Conservation (phyloP, 1,284 basidiomycete genomes). For the Cystobasidium slooffiae region DNA sequence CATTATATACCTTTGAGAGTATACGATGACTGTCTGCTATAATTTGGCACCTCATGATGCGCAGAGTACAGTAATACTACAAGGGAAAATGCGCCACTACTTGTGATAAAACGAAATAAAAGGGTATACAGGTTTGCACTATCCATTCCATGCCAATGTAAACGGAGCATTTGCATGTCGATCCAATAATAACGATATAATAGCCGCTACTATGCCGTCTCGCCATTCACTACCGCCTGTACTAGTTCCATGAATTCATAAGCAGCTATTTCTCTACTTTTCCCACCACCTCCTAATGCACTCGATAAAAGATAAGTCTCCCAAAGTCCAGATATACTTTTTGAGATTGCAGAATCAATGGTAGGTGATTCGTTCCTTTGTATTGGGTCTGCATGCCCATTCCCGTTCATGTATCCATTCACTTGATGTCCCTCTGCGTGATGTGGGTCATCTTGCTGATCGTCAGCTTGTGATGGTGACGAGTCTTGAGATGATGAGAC, state of each 20-base stretch:
- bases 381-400: slow-evolving; percentile 5
- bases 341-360: slow-evolving; percentile 16
- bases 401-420: slow-evolving; percentile 10
- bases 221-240: slow-evolving; percentile 1
- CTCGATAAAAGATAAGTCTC: slow-evolving; percentile 22
- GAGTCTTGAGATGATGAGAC: not conserved
- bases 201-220: not conserved
- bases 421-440: not conserved
- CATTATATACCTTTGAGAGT: too few relatives aligned
- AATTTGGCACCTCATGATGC: too few relatives aligned
- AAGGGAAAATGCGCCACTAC: too few relatives aligned
- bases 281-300: slow-evolving; percentile 11
- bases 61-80: too few relatives aligned
- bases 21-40: too few relatives aligned
- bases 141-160: too few relatives aligned
- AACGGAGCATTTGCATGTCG: not conserved
- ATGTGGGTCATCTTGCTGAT: not conserved
- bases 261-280: slow-evolving; percentile 26
- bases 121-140: too few relatives aligned
- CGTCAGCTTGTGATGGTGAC: not conserved
- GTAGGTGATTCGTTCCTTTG: slow-evolving; percentile 4
- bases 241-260: slow-evolving; percentile 34
- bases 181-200: not conserved
- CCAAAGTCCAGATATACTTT: slow-evolving; percentile 15
- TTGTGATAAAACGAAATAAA: too few relatives aligned